Base-by-base conservation (phyloP, 495 filamentous ascomycete genomes). In the Collariella sp. region DNA sequence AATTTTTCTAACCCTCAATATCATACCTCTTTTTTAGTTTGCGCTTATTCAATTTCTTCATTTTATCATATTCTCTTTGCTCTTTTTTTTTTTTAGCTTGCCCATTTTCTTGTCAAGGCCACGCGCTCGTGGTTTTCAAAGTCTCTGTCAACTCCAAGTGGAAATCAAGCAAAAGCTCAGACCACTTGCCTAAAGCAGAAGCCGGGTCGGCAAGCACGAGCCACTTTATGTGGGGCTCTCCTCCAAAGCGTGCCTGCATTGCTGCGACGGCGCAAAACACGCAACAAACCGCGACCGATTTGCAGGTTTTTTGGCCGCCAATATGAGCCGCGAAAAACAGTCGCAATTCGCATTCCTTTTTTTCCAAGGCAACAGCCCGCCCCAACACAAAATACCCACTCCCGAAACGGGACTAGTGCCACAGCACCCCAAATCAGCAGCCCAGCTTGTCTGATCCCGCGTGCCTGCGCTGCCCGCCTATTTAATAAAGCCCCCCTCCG, bases 331-430 rank as follows among this genome's bases (percentile, higher is more conserved):
- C 56, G 61, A 64, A 59, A 52, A 46, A 20, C n/a, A 54, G 19
- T 18, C 26, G n/a, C 18, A 31, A 31, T 42, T 39, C 11, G 46
- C 43, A 26, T 19, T 15, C 10, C 13, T 51, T 55, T 16, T 51
- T 55, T 52, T 57, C 35, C 18, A 31, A 47, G 55, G 55, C 58
- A 58, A 56, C 34, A 44, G 4, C 4, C 36, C 53, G 43, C 35
- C 38, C 55, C 16, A 26, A 52, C 5, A 16, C 3, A 16, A 38
- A 15, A 13, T 19, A 31, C 50, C 31, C 44, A 49, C 55, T 9
- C 40, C 61, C 64, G 22, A 61, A 64, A 60, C 26, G 18, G 54
- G 64, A 64, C 51, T 67, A 67, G 64, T 64, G 63, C 52, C 46
- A 31, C 50, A 35, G n/a, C 40, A 35, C 41, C 23, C 56, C 34